These are phyloP conservation scores for Coprinellus micaceus DNA, from an alignment of 768 basidiomycete genomes.

Conservation along the genomic window DNA sequence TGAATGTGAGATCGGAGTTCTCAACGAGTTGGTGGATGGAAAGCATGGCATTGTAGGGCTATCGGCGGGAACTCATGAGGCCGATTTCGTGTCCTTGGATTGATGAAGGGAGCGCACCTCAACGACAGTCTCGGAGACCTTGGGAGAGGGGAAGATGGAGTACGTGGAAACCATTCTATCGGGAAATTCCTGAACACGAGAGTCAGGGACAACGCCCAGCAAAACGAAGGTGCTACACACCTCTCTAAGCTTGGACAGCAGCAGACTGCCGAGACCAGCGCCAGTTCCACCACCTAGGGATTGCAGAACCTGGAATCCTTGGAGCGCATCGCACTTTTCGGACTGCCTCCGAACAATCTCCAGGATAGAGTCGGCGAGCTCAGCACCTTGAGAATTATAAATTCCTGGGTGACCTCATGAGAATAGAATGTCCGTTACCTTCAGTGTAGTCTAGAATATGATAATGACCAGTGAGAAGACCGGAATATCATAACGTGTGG, in stretches of 20 bases:
- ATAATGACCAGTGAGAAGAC: slow-evolving; percentile 2
- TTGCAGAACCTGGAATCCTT: slow-evolving; percentile 88
- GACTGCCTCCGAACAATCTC: slow-evolving; percentile 78
- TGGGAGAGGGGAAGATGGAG: slow-evolving; percentile 52
- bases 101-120: slow-evolving; percentile 56
- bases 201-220: slow-evolving; percentile 4
- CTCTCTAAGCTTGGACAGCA: slow-evolving; percentile 81
- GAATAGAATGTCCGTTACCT: slow-evolving; percentile 40
- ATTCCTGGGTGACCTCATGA: not conserved
- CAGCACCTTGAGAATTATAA: slow-evolving; percentile 57
- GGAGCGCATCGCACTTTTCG: slow-evolving; percentile 79
- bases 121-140: slow-evolving; percentile 54
- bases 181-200: slow-evolving; percentile 40
- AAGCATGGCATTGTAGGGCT: slow-evolving; percentile 85
- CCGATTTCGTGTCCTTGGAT: slow-evolving; percentile 32
- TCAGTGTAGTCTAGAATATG: slow-evolving; percentile 75
- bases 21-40: slow-evolving; percentile 89
- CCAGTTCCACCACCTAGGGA: slow-evolving; percentile 92
- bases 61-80: slow-evolving; percentile 46
- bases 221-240: slow-evolving; percentile 29
- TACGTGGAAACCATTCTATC: slow-evolving; percentile 56
- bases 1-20: slow-evolving; percentile 78
- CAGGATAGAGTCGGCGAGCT: slow-evolving; percentile 82
- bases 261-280: slow-evolving; percentile 76
- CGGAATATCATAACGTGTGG: not conserved